These are phyloP conservation scores for Lactarius psammicola DNA, from an alignment of 768 basidiomycete genomes.

Conservation along the genomic window DNA sequence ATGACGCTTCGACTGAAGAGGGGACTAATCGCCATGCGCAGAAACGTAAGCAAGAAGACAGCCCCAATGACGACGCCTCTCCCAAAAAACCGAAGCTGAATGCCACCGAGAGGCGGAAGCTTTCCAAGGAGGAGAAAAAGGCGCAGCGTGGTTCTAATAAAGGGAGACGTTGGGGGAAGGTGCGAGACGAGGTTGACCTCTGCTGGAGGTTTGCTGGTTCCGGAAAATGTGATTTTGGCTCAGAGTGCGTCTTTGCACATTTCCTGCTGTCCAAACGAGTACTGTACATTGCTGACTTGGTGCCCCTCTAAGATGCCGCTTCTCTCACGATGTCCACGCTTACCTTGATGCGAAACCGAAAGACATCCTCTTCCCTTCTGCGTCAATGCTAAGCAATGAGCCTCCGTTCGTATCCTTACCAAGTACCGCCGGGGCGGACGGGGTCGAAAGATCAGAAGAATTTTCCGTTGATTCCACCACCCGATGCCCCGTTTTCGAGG, in stretches of 20 bases:
- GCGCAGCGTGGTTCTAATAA: slow-evolving; percentile 81
- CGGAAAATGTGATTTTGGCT: slow-evolving; percentile 65
- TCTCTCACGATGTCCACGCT: slow-evolving; percentile 69
- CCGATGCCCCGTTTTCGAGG: slow-evolving; percentile 64
- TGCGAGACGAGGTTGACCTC: slow-evolving; percentile 76
- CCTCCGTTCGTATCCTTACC: slow-evolving; percentile 51
- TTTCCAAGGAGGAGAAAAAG: slow-evolving; percentile 67
- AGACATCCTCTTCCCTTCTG: slow-evolving; percentile 63
- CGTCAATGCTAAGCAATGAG: slow-evolving; percentile 42
- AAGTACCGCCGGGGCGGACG: slow-evolving; percentile 30
- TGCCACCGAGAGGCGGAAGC: slow-evolving; percentile 43
- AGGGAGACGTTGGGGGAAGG: slow-evolving; percentile 71
- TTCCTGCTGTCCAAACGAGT: background rate
- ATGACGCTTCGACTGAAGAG: slow-evolving; percentile 68
- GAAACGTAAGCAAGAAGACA: slow-evolving; percentile 24
- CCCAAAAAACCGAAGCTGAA: slow-evolving; percentile 34
- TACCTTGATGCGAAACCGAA: slow-evolving; percentile 76
- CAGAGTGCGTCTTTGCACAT: slow-evolving; percentile 44
- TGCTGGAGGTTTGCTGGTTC: slow-evolving; percentile 81
- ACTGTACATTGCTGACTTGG: background rate
- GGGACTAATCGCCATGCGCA: slow-evolving; percentile 39
- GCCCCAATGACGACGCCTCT: slow-evolving; percentile 30
- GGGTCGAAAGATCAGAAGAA: slow-evolving; percentile 33
- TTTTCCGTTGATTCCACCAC: slow-evolving; percentile 48
- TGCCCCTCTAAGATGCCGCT: slow-evolving; percentile 58